Percentiles rank a stretch among this genome's conserved stretches.
phyloP scores from a whole-genome alignment of 495 filamentous ascomycete species.

The Rhypophila decipiens region DNA sequence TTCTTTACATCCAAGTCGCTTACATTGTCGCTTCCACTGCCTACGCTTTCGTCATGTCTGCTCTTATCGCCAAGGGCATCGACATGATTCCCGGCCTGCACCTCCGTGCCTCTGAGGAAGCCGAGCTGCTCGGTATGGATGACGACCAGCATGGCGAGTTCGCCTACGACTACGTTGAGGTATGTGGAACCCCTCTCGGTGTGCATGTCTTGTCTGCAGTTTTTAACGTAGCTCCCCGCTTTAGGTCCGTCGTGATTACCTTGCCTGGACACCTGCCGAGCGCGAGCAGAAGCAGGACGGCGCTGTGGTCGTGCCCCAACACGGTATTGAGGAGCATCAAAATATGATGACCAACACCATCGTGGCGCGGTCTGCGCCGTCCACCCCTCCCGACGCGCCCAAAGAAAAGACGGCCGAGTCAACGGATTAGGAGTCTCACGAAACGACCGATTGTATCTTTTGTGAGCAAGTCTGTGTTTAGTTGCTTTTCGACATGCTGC shows the following conservation, averaged over 20 bases:
- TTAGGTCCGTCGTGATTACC: conserved; percentile 83
- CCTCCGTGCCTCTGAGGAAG: conserved; percentile 87
- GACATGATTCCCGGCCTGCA: conserved; percentile 85
- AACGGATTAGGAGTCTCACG: no score
- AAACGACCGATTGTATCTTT: no score
- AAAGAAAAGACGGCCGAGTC: conserved; percentile 3
- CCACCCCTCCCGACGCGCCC: background rate
- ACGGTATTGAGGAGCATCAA: conserved; percentile 73
- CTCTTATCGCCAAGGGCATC: conserved; percentile 75
- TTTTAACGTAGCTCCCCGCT: background rate
- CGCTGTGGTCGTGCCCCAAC: conserved; percentile 61
- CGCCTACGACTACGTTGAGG: conserved; percentile 97
- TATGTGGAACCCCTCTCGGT: conserved; percentile 6
- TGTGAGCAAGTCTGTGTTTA: no score
- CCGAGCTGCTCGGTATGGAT: conserved; percentile 97
- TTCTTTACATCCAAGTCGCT: conserved; percentile 87
- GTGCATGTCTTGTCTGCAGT: background rate
- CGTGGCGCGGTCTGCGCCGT: background rate
- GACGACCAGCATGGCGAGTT: conserved; percentile 99
- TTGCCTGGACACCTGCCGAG: conserved; percentile 92
- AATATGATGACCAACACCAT: conserved; percentile 17
- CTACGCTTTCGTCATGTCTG: conserved; percentile 81
- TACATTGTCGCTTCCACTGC: conserved; percentile 70
- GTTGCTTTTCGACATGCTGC: no score
- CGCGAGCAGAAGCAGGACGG: conserved; percentile 60